Evolutionary conservation across 192 early-diverging fungal species (phyloP).

Genomic region (Kickxella alabastrina): DNA sequence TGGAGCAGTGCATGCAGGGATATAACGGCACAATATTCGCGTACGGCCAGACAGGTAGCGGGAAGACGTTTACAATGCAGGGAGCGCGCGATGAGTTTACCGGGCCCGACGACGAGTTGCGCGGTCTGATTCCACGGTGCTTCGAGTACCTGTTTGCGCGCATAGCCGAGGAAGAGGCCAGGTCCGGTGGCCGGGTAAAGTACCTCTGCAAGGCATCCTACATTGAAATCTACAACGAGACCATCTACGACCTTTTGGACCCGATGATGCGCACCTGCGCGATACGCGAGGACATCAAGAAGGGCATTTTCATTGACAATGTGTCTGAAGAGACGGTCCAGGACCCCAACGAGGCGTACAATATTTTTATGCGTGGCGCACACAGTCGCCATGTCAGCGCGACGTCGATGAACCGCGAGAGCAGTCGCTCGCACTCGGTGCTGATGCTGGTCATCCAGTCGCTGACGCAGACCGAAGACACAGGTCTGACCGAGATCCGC

Average conservation of each 20-base stretch:
- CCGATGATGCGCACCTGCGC: conserved; percentile 54
- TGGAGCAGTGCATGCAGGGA: conserved; percentile 64
- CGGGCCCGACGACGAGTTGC: conserved; percentile 61
- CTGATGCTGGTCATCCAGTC: conserved; percentile 74
- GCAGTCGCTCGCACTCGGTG: conserved; percentile 77
- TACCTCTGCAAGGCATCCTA: conserved; percentile 84
- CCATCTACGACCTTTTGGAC: conserved; percentile 82
- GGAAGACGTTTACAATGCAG: conserved; percentile 77
- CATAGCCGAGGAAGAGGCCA: conserved; percentile 52
- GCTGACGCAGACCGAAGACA: conserved; percentile 41
- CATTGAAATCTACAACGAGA: conserved; percentile 94
- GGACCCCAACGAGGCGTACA: conserved; percentile 60
- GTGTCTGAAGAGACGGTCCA: conserved; percentile 62
- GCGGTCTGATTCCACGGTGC: conserved; percentile 61
- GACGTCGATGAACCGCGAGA: conserved; percentile 81
- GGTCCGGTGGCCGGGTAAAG: conserved; percentile 53
- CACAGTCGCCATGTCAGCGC: conserved; percentile 67
- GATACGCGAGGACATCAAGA: conserved; percentile 64
- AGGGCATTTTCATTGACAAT: conserved; percentile 63
- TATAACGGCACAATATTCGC: conserved; percentile 75
- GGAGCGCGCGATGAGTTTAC: conserved; percentile 78
- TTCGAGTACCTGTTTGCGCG: conserved; percentile 60
- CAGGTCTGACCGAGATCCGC: conserved; percentile 56
- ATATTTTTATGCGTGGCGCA: conserved; percentile 60
- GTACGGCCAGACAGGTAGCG: conserved; percentile 70